Evolutionary conservation across 1,284 basidiomycete species (phyloP), one percentile per base, ranked within the genome.

Genomic region (Tilletia horrida): DNA sequence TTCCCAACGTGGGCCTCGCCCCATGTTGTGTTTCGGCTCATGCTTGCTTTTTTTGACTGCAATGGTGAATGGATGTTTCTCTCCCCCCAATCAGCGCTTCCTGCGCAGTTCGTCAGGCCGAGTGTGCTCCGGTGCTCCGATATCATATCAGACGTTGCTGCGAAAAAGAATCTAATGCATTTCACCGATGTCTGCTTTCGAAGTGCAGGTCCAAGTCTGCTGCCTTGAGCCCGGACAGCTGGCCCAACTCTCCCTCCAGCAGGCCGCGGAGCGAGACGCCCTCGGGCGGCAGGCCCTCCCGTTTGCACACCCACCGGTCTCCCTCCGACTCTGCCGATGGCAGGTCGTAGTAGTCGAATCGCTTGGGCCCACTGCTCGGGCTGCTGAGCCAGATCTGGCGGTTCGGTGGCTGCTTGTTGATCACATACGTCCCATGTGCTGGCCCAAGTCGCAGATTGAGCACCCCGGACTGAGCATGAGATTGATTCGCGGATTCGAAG

Each of bases 381-480:
- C 92, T 95, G 13, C 92, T 94, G 42, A 98, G 85, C 95, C 95
- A 98, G 79, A 98, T 97, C 83, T 98, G 96, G 83, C 93, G 93
- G 82, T 97, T 97, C 4, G 96, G 95, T 9, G 95, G 95, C 83
- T 98, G 95, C 85, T 98, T 98, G 85, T 98, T 98, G 84, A 98
- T 91, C 48, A 97, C 95, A 84, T 97, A 98, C n/a, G 92, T 97
- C 21, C 94, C 94, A 70, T 90, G 85, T 8, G 87, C 85, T 6
- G 25, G 8, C 43, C 91, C 93, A 21, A 97, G 85, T 61, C 86
- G 85, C 63, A 97, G 87, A 1, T 92, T 98, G 68, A 98, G 84
- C 40, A 98, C 95, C 27, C 95, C 95, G 73, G 88, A 88, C 35
- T 40, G 35, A 11, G 35, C n/a, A n/a, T n/a, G n/a, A n/a, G n/a